Percentiles rank a stretch among this genome's conserved stretches.
Evolutionary conservation across 2,329 filamentous ascomycete species (phyloP).

Genomic region (Bimuria novae-zelandiae): DNA sequence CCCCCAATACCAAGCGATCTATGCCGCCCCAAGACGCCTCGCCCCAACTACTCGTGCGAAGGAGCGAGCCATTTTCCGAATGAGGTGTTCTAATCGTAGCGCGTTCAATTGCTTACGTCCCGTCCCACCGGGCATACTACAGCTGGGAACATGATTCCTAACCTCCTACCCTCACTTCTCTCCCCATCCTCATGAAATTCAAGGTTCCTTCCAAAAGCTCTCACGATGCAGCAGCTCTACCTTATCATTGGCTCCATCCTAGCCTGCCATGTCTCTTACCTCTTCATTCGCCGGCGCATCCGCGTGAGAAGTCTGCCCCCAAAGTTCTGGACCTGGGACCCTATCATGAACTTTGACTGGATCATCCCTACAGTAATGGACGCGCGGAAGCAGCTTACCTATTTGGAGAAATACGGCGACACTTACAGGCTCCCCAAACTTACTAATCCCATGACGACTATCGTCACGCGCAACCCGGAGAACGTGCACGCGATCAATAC

Average conservation of each 20-base stretch:
- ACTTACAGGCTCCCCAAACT: conserved; percentile 2
- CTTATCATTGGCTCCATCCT: background rate
- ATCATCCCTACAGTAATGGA: background rate
- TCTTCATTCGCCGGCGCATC: conserved; percentile 6
- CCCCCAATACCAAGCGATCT: too few species aligned
- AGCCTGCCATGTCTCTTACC: background rate
- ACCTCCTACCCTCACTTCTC: too few species aligned
- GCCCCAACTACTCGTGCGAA: too few species aligned
- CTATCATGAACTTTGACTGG: conserved; percentile 7
- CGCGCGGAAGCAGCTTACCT: background rate
- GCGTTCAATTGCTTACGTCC: too few species aligned
- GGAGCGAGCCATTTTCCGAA: too few species aligned
- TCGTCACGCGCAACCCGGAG: background rate
- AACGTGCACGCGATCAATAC: background rate
- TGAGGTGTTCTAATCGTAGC: too few species aligned
- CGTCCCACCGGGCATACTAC: too few species aligned
- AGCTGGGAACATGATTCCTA: too few species aligned
- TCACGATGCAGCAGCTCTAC: conserved; percentile 8
- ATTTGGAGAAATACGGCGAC: background rate
- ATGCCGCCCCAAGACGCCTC: too few species aligned
- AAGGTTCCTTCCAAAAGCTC: too few species aligned
- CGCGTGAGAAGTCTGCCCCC: background rate
- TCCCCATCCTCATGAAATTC: too few species aligned
- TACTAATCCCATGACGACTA: background rate
- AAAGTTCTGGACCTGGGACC: conserved; percentile 4